These are phyloP conservation scores for Aspergillus ruber DNA, from an alignment of 2,329 filamentous ascomycete species.

Conservation along the genomic window DNA sequence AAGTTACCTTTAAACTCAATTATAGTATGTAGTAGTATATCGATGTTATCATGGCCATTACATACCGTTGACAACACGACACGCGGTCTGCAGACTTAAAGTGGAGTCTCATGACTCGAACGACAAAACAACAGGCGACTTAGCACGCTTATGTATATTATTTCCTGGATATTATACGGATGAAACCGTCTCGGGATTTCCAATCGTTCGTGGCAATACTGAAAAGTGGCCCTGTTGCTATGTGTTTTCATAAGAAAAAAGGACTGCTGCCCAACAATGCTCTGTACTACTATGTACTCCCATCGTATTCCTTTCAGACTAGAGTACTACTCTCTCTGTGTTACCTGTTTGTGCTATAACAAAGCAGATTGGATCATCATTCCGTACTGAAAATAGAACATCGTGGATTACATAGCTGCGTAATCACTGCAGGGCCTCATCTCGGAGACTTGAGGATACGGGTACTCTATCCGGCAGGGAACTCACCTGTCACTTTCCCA, in stretches of 20 bases:
- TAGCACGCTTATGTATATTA: not conserved
- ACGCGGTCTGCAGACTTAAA: not conserved
- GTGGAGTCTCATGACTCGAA: conserved; percentile 1
- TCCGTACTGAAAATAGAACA: too few relatives aligned
- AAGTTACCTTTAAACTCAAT: not conserved
- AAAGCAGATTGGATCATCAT: too few relatives aligned
- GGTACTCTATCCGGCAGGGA: not conserved
- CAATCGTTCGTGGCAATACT: conserved; percentile 13
- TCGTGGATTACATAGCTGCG: too few relatives aligned
- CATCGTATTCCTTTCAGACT: not conserved
- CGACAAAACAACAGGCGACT: not conserved
- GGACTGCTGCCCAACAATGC: conserved; percentile 11
- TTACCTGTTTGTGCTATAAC: not conserved
- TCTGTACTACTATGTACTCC: not conserved
- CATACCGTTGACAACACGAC: not conserved
- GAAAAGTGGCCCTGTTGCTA: conserved; percentile 8
- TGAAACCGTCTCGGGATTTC: conserved; percentile 4
- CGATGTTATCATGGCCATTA: not conserved
- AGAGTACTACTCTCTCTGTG: not conserved
- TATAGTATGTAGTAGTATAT: not conserved
- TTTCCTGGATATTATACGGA: conserved; percentile 4
- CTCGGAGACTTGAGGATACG: too few relatives aligned
- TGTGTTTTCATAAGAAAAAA: conserved; percentile 5
- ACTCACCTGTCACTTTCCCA: conserved; percentile 11
- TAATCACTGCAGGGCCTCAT: too few relatives aligned